Percentiles rank a stretch among this genome's conserved stretches.
These are phyloP conservation scores for Luffa aegyptiaca DNA, from an alignment of 306 rosid genomes.

Conservation along the genomic window DNA sequence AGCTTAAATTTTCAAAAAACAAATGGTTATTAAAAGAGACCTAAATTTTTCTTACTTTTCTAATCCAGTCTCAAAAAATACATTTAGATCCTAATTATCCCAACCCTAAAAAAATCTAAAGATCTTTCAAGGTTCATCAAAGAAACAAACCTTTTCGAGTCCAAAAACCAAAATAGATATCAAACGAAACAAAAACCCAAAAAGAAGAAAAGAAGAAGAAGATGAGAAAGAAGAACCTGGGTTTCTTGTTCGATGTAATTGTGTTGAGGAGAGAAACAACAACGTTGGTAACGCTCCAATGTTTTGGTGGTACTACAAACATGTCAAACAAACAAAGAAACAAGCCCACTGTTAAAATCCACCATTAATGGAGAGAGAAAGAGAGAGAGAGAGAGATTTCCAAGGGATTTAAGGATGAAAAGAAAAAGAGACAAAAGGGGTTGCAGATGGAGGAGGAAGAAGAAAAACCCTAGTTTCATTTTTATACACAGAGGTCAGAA, in stretches of 20 bases:
- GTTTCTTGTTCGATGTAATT: conserved; percentile 39
- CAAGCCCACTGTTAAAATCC: not conserved
- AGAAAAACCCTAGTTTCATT: not conserved
- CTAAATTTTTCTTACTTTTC: not conserved
- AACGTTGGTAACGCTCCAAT: conserved; percentile 68
- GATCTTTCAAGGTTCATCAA: too few relatives aligned
- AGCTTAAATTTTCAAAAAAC: too few relatives aligned
- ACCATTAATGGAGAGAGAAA: not conserved
- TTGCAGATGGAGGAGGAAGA: not conserved
- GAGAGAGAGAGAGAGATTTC: not conserved
- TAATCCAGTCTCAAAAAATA: not conserved
- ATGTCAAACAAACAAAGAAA: not conserved
- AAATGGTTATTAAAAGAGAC: too few relatives aligned
- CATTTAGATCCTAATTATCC: not conserved
- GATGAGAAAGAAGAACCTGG: conserved; percentile 33
- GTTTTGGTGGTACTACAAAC: conserved; percentile 37
- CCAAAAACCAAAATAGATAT: too few relatives aligned
- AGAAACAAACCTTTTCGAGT: too few relatives aligned
- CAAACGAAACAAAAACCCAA: not conserved
- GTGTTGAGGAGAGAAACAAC: conserved; percentile 51
- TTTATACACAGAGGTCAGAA: not conserved
- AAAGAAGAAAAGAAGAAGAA: not conserved
- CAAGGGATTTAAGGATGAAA: not conserved
- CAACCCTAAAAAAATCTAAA: not conserved
- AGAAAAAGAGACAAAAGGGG: not conserved